Base-by-base conservation (phyloP, 352 stramenopile genomes). In the Phytopythium boreale region DNA sequence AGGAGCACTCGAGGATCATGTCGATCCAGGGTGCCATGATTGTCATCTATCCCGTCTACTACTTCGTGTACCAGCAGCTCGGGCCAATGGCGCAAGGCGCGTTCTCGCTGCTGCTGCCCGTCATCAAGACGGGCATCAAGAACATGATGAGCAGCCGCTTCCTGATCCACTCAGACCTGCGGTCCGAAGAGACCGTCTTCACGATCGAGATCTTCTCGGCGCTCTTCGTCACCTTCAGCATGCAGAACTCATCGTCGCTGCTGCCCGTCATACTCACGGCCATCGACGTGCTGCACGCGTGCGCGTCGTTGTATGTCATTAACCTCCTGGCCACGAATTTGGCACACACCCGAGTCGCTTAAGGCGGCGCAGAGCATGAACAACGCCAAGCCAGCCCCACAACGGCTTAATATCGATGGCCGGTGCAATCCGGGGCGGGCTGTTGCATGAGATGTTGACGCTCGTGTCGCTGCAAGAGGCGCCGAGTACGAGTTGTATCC, bases 221-320 rank as follows among this genome's bases (percentile, higher is more conserved):
- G 14, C 64, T 83, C 39, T 86, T 74, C 31, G 64, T 80, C 1
- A 57, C 70, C 20, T 77, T 59, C 9, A 80, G 72, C 56, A 77
- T 82, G 67, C 77, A 85, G 34, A 78, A 71, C 56, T 62, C 77
- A 2, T 70, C 61, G 0, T 81, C 74, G 7, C 58, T 76, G 36
- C 62, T 37, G 5, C 81, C 66, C 2, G 68, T 62, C 7, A n/a
- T 69, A 0, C 67, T 78, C 11, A 69, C 67, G 2, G 19, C 58
- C 26, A 64, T 73, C 1, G 72, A 80, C 59, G 56, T 71, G 11
- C 50, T 57, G 0, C 69, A 76, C 39, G 53, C 51, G 0, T 37
- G 44, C 22, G 55, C n/a, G 37, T 55, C 68, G 0, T 29, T 76
- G 15, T 73, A 57, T 22, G 59, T 56, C 27, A 39, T 76, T 1